Conservation (phyloP, 2,329 filamentous ascomycete species). For the Microdochium paspali region DNA sequence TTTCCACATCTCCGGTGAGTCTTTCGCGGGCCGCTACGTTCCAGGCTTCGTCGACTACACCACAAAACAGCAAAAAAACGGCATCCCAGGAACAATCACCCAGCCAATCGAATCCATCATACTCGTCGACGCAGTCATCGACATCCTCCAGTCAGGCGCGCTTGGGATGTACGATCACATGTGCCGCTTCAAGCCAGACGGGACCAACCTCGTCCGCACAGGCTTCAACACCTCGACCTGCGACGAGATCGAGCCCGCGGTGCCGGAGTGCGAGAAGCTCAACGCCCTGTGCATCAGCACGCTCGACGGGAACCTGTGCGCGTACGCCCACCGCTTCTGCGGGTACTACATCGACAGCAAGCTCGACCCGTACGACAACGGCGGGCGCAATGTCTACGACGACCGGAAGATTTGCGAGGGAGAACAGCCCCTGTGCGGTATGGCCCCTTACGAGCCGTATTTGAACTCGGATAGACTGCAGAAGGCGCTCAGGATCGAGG, state of each 20-base stretch:
- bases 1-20: slow-evolving; percentile 11
- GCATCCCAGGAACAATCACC: slow-evolving; percentile 3
- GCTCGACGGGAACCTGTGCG: background rate
- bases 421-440: background rate
- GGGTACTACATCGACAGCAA: background rate
- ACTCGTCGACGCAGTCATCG: slow-evolving; percentile 9
- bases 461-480: background rate
- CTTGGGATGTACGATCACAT: slow-evolving; percentile 10
- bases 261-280: background rate
- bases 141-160: background rate
- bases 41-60: slow-evolving; percentile 8
- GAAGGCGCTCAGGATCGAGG: background rate
- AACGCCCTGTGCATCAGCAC: background rate
- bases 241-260: background rate
- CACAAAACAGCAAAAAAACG: slow-evolving; percentile 4
- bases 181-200: slow-evolving; percentile 4
- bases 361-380: background rate
- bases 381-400: background rate
- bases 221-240: slow-evolving; percentile 2
- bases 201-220: slow-evolving; percentile 2
- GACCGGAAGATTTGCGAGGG: background rate
- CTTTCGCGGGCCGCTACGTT: slow-evolving; percentile 11
- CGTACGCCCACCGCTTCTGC: background rate
- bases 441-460: background rate
- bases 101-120: slow-evolving; percentile 7